Evolutionary conservation across 2,329 filamentous ascomycete genomes (phyloP).

Genomic region (Leptographium wingfieldii): DNA sequence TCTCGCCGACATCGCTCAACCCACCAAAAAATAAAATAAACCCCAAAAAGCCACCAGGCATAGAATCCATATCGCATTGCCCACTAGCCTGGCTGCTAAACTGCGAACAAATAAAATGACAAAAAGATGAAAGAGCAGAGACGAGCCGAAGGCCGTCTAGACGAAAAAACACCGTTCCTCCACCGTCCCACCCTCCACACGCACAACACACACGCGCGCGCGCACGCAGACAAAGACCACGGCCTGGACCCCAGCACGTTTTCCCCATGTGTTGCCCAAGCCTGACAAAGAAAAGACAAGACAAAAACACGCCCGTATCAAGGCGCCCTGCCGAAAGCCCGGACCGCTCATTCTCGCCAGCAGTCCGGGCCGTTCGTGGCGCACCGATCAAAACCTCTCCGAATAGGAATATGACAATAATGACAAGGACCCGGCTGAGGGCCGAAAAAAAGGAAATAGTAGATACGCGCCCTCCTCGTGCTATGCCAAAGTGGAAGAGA

Average conservation of each 20-base stretch:
- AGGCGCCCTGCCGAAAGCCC: neutral
- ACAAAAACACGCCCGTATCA: neutral
- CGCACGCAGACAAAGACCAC: neutral
- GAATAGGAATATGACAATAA: neutral
- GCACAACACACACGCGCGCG: no score
- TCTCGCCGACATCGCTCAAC: constrained; percentile 1
- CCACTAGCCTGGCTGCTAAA: constrained; percentile 1
- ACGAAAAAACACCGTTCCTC: neutral
- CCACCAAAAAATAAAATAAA: neutral
- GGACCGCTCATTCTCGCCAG: neutral
- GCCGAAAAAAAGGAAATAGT: neutral
- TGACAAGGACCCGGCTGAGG: neutral
- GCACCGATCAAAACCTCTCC: neutral
- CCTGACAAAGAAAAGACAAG: neutral
- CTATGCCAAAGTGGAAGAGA: no score
- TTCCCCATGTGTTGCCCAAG: neutral
- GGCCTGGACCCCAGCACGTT: neutral
- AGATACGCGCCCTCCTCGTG: no score
- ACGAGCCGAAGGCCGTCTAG: neutral
- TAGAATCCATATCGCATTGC: neutral
- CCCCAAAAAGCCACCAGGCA: no score
- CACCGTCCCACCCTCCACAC: neutral
- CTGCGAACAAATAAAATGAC: neutral
- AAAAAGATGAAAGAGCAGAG: neutral
- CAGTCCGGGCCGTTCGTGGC: neutral